phyloP scores from a whole-genome alignment of 2,329 filamentous ascomycete genomes.

The Didymosphaeria variabile region DNA sequence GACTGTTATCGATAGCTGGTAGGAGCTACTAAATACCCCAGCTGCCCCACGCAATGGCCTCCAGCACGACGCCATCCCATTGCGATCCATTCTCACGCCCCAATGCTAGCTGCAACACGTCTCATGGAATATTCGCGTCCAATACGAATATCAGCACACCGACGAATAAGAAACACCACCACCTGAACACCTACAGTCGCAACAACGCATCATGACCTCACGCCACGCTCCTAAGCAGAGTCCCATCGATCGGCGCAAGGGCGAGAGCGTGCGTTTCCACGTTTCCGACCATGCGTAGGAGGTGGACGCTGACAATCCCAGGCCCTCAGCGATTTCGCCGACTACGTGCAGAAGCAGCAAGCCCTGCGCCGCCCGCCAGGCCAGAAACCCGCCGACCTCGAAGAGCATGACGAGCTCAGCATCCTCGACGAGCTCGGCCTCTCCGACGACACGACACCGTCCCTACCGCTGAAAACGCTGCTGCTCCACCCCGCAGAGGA shows the following conservation, averaged over 20 bases:
- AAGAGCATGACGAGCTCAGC: constrained; percentile 88
- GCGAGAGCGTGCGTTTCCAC: constrained; percentile 73
- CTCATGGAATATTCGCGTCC: constrained; percentile 44
- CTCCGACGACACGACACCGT: constrained; percentile 71
- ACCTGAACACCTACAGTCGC: constrained; percentile 15
- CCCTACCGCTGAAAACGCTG: constrained; percentile 76
- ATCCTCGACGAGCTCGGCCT: constrained; percentile 82
- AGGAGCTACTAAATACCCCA: constrained; percentile 26
- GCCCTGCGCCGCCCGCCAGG: constrained; percentile 65
- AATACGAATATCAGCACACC: constrained; percentile 34
- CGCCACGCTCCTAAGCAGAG: constrained; percentile 57
- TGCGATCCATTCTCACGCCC: constrained; percentile 28
- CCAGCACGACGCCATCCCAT: constrained; percentile 24
- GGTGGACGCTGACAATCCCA: constrained; percentile 34
- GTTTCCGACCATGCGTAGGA: not conserved
- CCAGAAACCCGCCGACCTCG: constrained; percentile 49
- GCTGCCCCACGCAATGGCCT: constrained; percentile 11
- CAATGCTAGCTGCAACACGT: constrained; percentile 41
- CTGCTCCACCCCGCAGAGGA: constrained; percentile 69
- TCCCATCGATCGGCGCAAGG: constrained; percentile 82
- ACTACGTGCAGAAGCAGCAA: constrained; percentile 96
- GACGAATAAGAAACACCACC: constrained; percentile 30
- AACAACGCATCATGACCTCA: constrained; percentile 41
- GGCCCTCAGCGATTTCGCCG: constrained; percentile 94
- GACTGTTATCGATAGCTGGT: constrained; percentile 27